Conservation (phyloP, 805 yeast species). For the Teunomyces pallodes region DNA sequence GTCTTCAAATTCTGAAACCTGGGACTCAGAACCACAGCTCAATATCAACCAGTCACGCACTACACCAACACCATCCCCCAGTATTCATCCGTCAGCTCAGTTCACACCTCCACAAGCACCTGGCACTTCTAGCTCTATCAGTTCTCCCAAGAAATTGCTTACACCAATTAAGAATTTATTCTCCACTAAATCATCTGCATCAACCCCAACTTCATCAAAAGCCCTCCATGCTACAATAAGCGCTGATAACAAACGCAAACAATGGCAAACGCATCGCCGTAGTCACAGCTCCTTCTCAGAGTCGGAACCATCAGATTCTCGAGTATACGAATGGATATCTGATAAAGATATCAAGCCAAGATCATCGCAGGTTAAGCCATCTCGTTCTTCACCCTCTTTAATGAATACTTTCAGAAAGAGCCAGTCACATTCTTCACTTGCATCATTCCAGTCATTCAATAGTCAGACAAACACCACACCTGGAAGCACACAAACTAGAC, state of each 20-base stretch:
- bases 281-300: conserved; percentile 9
- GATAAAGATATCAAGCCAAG: not conserved
- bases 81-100: conserved; percentile 4
- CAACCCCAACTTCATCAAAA: conserved; percentile 7
- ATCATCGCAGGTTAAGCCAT: not conserved
- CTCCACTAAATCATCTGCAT: conserved; percentile 11
- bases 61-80: conserved; percentile 6
- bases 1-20: conserved; percentile 10
- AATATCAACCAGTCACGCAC: conserved; percentile 1
- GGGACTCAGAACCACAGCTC: conserved; percentile 7
- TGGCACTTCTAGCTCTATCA: conserved; percentile 1
- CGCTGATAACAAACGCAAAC: not conserved
- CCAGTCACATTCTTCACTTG: conserved; percentile 6
- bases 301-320: not conserved
- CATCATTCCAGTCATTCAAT: conserved; percentile 5
- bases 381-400: conserved; percentile 3
- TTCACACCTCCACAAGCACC: conserved; percentile 7
- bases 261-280: conserved; percentile 6
- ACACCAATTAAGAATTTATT: conserved; percentile 27
- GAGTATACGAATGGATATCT: not conserved
- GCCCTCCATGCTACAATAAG: conserved; percentile 4
- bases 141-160: conserved; percentile 25
- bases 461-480: conserved; percentile 1
- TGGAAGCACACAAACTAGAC: not conserved
- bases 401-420: not conserved